Evolutionary conservation across 148 eudicot species (phyloP), one percentile per base, ranked within the genome.

Genomic region (Suaeda aralocaspica): DNA sequence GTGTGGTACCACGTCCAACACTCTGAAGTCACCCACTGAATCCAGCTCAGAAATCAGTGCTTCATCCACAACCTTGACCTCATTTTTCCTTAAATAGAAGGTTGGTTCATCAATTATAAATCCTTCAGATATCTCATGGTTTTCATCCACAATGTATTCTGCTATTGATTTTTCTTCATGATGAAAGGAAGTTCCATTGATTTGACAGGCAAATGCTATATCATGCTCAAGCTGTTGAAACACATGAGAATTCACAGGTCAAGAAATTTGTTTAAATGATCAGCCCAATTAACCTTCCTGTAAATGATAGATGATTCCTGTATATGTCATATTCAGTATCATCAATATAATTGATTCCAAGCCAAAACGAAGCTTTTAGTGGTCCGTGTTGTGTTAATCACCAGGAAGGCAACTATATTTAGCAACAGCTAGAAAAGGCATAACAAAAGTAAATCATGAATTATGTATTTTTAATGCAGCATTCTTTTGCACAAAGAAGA

Each of bases 11-110:
- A 49, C 64, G n/a, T 81, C 75, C 9, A 52, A 64, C 66, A 82
- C 64, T 69, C 85, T 75, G 70, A 88, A 92, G 78, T 92, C 98
- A 48, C 92, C 89, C 66, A 90, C 89, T 31, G 76, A 77, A 72
- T 92, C 96, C 75, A 92, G 77, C 77, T 90, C 95, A 44, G 80
- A 80, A 64, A 92, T 78, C 34, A 90, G 75, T 30, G 64, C 84
- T 80, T 90, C 92, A 64, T 90, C 86, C 77, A 90, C 77, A 72
- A 82, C 93, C 64, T 82, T 71, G 45, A 83, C 73, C 55, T 78
- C 87, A 72, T 77, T 81, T 9, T 28, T 72, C 49, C 77, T 82
- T 46, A 76, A 85, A 72, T 70, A 31, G 34, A 52, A 45, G 62
- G 65, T 68, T 3, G 33, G 63, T 52, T 82, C 77, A 71, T 77